These are phyloP conservation scores for Dioscorea alata DNA, from an alignment of 106 monocot species.

Conservation along the genomic window DNA sequence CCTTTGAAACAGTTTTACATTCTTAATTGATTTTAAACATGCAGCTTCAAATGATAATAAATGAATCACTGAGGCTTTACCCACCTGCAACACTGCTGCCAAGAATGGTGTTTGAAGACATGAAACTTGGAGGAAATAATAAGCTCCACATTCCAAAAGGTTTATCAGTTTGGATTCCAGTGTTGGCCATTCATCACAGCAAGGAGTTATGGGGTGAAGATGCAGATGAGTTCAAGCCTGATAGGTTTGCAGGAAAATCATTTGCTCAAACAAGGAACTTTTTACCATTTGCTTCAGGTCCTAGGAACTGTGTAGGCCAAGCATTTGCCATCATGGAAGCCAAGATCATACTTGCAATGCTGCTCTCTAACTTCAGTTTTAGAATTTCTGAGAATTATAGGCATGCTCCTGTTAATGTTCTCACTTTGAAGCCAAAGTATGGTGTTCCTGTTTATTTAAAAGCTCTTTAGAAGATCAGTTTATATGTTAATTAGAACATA, in stretches of 20 bases:
- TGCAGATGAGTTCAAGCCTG: conserved; percentile 77
- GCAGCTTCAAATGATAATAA: conserved; percentile 92
- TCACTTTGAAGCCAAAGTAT: conserved; percentile 79
- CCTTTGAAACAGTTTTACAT: too few species aligned
- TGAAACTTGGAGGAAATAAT: conserved; percentile 40
- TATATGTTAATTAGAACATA: too few species aligned
- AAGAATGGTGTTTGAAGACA: conserved; percentile 81
- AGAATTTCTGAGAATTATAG: conserved; percentile 73
- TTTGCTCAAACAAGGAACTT: conserved; percentile 61
- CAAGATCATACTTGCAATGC: conserved; percentile 83
- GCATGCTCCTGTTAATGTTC: conserved; percentile 82
- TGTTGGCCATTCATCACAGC: conserved; percentile 82
- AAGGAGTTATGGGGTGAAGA: conserved; percentile 75
- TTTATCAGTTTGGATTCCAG: conserved; percentile 89
- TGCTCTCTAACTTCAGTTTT: conserved; percentile 72
- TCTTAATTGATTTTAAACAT: neutral
- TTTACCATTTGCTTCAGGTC: conserved; percentile 85
- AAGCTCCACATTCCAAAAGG: conserved; percentile 76
- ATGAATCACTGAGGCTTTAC: conserved; percentile 84
- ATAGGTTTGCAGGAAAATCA: conserved; percentile 51
- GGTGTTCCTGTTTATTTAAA: conserved; percentile 64
- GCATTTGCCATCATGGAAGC: conserved; percentile 89
- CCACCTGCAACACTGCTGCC: conserved; percentile 83
- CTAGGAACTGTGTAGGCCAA: conserved; percentile 94
- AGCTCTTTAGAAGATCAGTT: conserved; percentile 15